Percentiles rank a stretch among this genome's conserved stretches.
These are phyloP conservation scores for Calonectria hawksworthii DNA, from an alignment of 2,329 filamentous ascomycete species.

Conservation along the genomic window DNA sequence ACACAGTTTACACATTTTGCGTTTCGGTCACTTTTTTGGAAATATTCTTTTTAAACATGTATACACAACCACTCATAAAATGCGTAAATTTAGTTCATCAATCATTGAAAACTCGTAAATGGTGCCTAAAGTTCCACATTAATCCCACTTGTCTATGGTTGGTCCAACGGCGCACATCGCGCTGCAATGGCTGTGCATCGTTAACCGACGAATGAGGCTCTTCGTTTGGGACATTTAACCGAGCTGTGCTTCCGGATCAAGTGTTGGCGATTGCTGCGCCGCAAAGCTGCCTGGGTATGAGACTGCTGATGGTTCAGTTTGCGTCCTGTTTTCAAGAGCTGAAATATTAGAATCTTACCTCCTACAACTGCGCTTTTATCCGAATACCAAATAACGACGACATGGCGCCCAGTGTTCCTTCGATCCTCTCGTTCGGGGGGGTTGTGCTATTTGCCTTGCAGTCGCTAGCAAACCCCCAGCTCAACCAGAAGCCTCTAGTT, in stretches of 20 bases:
- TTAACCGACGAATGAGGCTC: neutral
- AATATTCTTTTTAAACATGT: neutral
- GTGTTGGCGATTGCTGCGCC: neutral
- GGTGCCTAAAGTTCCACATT: neutral
- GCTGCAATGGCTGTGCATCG: neutral
- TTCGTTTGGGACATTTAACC: neutral
- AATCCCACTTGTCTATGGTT: too few relatives aligned
- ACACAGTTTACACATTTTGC: neutral
- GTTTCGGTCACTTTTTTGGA: neutral
- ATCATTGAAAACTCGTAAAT: too few relatives aligned
- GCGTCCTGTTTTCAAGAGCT: neutral
- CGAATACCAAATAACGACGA: too few relatives aligned
- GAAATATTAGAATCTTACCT: neutral
- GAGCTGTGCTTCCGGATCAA: neutral
- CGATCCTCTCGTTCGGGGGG: neutral
- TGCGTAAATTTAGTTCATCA: too few relatives aligned
- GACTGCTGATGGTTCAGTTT: neutral
- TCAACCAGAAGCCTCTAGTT: conserved; percentile 1
- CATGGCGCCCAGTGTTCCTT: neutral
- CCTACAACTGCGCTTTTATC: neutral
- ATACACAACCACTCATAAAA: neutral
- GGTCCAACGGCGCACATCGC: neutral
- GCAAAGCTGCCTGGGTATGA: neutral
- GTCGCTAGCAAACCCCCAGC: neutral
- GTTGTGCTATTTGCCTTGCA: neutral